Evolutionary conservation across 768 basidiomycete species (phyloP).

Genomic region (Trametes villosa): DNA sequence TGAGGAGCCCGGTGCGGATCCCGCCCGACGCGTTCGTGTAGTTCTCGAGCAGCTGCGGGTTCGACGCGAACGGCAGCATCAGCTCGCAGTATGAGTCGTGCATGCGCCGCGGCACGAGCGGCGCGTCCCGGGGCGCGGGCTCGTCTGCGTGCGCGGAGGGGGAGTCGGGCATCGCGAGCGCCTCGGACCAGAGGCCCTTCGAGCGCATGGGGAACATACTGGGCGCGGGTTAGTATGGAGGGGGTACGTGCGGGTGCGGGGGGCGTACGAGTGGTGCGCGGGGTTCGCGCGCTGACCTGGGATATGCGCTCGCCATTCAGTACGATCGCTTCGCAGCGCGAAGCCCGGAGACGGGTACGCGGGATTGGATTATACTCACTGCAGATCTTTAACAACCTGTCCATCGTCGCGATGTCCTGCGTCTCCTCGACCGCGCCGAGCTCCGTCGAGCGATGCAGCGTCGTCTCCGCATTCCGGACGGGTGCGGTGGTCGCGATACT

Average conservation of each 20-base stretch:
- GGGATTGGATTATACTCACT: slow-evolving; percentile 46
- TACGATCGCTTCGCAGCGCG: background rate
- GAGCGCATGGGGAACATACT: slow-evolving; percentile 63
- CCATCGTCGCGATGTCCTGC: slow-evolving; percentile 62
- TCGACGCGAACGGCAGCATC: slow-evolving; percentile 64
- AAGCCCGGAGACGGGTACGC: slow-evolving; percentile 18
- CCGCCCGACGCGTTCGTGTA: slow-evolving; percentile 75
- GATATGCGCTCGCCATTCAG: background rate
- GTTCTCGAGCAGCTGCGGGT: slow-evolving; percentile 61
- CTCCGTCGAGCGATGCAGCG: slow-evolving; percentile 26
- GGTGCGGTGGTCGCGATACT: slow-evolving; percentile 13
- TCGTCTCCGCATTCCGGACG: slow-evolving; percentile 14
- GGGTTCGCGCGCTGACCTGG: slow-evolving; percentile 24
- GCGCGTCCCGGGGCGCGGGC: slow-evolving; percentile 19
- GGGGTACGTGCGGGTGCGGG: background rate
- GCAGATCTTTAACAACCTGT: slow-evolving; percentile 55
- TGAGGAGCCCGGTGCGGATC: slow-evolving; percentile 71
- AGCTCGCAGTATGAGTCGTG: slow-evolving; percentile 74
- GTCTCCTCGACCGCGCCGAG: slow-evolving; percentile 49
- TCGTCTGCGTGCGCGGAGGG: slow-evolving; percentile 23
- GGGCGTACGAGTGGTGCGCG: slow-evolving; percentile 24
- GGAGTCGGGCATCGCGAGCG: slow-evolving; percentile 30
- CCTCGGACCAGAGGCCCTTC: slow-evolving; percentile 60
- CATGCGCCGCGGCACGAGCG: slow-evolving; percentile 57
- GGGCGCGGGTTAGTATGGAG: background rate